phyloP scores from a whole-genome alignment of 2,329 filamentous ascomycete genomes.

The Alternaria sp. region DNA sequence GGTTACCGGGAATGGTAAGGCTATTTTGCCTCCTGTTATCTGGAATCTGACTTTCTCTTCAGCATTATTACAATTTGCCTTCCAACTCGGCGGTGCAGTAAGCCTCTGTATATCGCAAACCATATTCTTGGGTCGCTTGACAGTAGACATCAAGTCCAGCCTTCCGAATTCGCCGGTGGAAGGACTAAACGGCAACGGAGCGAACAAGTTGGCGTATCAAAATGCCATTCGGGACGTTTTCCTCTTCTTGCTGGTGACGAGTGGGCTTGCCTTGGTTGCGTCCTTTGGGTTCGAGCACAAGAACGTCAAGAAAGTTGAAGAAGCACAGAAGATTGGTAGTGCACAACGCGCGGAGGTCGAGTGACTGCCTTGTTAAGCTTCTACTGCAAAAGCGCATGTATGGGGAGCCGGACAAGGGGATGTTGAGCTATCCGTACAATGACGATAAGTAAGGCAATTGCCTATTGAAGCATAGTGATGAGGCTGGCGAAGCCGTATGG shows the following conservation, averaged over 20 bases:
- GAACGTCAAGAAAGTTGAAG: constrained; percentile 6
- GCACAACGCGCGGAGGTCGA: neutral
- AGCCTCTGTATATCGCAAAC: neutral
- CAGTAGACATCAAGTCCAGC: neutral
- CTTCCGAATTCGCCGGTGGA: neutral
- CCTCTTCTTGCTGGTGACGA: constrained; percentile 3
- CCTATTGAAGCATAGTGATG: neutral
- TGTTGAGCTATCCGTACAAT: neutral
- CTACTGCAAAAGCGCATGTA: neutral
- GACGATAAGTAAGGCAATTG: neutral
- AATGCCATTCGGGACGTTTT: neutral
- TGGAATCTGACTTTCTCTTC: neutral
- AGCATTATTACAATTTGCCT: neutral
- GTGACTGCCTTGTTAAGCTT: neutral
- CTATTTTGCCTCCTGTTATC: neutral
- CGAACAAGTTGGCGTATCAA: neutral
- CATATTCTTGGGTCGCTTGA: neutral
- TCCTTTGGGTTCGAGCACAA: constrained; percentile 13
- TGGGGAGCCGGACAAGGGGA: neutral
- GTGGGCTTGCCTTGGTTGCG: neutral
- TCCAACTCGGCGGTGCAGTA: neutral
- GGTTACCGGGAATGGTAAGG: neutral
- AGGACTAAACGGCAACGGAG: neutral
- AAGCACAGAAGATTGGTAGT: neutral
- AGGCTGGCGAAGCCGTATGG: neutral